These are phyloP conservation scores for Microbotryomycetes sp. DNA, from an alignment of 1,284 basidiomycete species.

Conservation along the genomic window DNA sequence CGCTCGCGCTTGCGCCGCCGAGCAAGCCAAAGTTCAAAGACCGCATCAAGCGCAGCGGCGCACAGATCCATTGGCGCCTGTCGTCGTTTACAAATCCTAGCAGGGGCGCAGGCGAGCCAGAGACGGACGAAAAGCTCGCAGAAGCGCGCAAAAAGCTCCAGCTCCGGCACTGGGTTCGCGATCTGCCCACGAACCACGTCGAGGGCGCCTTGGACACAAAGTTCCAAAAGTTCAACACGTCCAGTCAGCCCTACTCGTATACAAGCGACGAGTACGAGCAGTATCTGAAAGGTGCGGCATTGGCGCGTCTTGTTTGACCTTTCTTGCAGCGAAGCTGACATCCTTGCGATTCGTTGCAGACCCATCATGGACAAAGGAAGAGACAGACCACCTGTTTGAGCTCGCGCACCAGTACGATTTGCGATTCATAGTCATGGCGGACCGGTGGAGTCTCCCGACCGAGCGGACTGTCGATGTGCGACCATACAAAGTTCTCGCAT, in stretches of 20 bases:
- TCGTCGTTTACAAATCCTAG: slow-evolving; percentile 28
- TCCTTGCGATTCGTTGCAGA: slow-evolving; percentile 47
- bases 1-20: slow-evolving; percentile 43
- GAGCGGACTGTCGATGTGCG: slow-evolving; percentile 21
- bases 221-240: slow-evolving; percentile 73
- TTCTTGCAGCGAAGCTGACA: background rate
- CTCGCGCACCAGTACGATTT: slow-evolving; percentile 76
- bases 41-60: slow-evolving; percentile 49
- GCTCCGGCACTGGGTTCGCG: slow-evolving; percentile 30
- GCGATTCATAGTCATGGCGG: slow-evolving; percentile 82
- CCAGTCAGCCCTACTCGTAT: slow-evolving; percentile 66
- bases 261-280: slow-evolving; percentile 84
- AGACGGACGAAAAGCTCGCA: slow-evolving; percentile 13
- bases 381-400: slow-evolving; percentile 87
- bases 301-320: background rate
- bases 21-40: slow-evolving; percentile 79
- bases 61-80: slow-evolving; percentile 11
- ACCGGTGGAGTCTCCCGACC: slow-evolving; percentile 68
- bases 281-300: slow-evolving; percentile 58
- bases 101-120: slow-evolving; percentile 45
- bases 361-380: slow-evolving; percentile 81
- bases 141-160: slow-evolving; percentile 17
- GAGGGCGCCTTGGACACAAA: slow-evolving; percentile 42
- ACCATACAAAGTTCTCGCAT: background rate
- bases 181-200: slow-evolving; percentile 3